phyloP scores from a whole-genome alignment of 2,329 filamentous ascomycete species.

The Boeremia lycopersici region DNA sequence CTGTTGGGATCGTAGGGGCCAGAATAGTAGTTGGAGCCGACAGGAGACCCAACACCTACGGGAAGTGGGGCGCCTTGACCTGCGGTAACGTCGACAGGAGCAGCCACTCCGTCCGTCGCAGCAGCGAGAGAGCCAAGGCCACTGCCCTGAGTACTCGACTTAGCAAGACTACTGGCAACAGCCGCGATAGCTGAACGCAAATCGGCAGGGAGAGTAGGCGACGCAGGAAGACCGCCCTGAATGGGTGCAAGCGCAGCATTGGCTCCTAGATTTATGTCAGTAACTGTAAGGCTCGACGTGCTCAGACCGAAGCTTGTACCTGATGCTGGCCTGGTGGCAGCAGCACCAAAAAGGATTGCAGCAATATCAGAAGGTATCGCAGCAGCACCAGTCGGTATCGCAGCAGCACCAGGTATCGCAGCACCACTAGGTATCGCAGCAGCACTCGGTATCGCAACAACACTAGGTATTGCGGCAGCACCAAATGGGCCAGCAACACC shows the following conservation, averaged over 20 bases:
- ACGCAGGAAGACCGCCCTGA: neutral
- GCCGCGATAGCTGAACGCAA: neutral
- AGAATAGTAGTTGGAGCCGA: slow-evolving; percentile 1
- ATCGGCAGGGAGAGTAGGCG: neutral
- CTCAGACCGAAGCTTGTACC: slow-evolving; percentile 3
- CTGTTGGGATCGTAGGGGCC: slow-evolving; percentile 2
- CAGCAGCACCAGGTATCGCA: too few relatives aligned
- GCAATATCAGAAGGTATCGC: too few relatives aligned
- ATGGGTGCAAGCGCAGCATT: neutral
- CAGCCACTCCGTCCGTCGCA: neutral
- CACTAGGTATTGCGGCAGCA: too few relatives aligned
- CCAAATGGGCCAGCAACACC: too few relatives aligned
- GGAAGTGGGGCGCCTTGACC: neutral
- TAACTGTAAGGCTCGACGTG: neutral
- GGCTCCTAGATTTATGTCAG: neutral
- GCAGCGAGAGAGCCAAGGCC: neutral
- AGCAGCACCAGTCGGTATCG: too few relatives aligned
- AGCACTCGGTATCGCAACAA: too few relatives aligned
- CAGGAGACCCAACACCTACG: neutral
- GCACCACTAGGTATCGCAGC: too few relatives aligned
- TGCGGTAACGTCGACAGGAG: neutral
- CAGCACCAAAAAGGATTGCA: too few relatives aligned
- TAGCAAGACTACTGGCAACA: neutral
- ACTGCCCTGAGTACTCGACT: neutral
- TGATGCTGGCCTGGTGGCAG: neutral